Evolutionary conservation across 2,329 filamentous ascomycete genomes (phyloP).

Genomic region (Akanthomyces uredinophilus): DNA sequence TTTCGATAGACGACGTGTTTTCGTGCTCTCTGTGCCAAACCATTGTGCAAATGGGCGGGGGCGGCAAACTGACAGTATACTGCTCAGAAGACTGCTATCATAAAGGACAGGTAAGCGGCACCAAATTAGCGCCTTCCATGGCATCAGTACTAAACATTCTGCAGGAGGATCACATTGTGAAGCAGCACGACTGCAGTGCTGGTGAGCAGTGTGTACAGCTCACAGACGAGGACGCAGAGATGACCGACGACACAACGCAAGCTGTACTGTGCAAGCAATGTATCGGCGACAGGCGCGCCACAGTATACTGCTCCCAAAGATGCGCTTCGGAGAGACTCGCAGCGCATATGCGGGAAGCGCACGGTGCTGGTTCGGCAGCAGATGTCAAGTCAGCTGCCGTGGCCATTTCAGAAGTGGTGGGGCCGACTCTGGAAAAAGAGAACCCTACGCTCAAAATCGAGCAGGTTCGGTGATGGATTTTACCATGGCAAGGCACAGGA

Average conservation of each 20-base stretch:
- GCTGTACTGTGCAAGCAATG: slow-evolving; percentile 40
- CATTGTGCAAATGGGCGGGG: slow-evolving; percentile 33
- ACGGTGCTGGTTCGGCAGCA: slow-evolving; percentile 21
- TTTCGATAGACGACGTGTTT: slow-evolving; percentile 32
- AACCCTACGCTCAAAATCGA: slow-evolving; percentile 31
- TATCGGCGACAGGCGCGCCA: slow-evolving; percentile 30
- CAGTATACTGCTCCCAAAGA: slow-evolving; percentile 37
- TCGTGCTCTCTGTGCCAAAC: slow-evolving; percentile 43
- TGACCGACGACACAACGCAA: slow-evolving; percentile 28
- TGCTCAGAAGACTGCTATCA: slow-evolving; percentile 40
- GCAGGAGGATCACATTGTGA: slow-evolving; percentile 35
- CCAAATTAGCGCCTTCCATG: no score
- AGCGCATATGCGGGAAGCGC: slow-evolving; percentile 33
- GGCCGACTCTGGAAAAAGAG: slow-evolving; percentile 24
- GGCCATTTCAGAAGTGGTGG: slow-evolving; percentile 20
- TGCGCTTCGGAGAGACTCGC: slow-evolving; percentile 40
- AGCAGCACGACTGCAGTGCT: slow-evolving; percentile 37
- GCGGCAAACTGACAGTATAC: slow-evolving; percentile 35
- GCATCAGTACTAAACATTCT: not conserved
- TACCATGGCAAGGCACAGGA: not conserved
- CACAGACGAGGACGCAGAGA: slow-evolving; percentile 35
- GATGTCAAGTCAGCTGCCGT: not conserved
- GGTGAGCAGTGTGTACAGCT: slow-evolving; percentile 36
- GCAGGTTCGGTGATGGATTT: not conserved
- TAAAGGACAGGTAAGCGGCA: slow-evolving; percentile 35